phyloP scores from a whole-genome alignment of 2,329 filamentous ascomycete species.

The Penicillium palitans region DNA sequence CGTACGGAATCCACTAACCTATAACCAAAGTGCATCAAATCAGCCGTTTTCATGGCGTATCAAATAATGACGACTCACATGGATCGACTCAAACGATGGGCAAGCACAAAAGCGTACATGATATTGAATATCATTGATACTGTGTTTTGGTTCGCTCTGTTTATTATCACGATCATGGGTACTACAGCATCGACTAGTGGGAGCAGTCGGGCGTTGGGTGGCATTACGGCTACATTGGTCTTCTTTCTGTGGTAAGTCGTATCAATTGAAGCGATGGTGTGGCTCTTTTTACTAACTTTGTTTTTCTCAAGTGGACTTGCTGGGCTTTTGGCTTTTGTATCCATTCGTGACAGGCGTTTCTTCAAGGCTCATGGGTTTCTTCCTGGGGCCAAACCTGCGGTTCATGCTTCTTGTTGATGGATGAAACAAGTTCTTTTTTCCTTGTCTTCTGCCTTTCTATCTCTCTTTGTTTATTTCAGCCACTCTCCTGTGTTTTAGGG shows the following conservation, averaged over 20 bases:
- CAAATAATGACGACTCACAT: too few relatives aligned
- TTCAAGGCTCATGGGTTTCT: neutral
- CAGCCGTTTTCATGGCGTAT: too few relatives aligned
- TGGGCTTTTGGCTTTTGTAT: neutral
- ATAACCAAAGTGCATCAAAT: too few relatives aligned
- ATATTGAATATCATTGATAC: too few relatives aligned
- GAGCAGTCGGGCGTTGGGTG: slow-evolving; percentile 22
- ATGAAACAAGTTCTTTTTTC: neutral
- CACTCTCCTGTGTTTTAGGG: rapidly evolving
- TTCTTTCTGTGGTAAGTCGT: slow-evolving; percentile 20
- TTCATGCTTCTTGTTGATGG: neutral
- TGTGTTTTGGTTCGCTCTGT: too few relatives aligned
- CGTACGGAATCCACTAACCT: too few relatives aligned
- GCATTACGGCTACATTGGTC: slow-evolving; percentile 16
- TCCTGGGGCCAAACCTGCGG: neutral
- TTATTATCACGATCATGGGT: too few relatives aligned
- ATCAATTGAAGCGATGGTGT: too few relatives aligned
- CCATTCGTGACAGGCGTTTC: neutral
- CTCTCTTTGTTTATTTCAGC: neutral
- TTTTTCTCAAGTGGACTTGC: neutral
- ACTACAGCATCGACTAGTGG: too few relatives aligned
- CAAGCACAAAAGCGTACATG: too few relatives aligned
- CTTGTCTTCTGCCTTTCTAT: neutral
- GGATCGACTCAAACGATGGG: too few relatives aligned
- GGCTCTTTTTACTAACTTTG: neutral